Conservation (phyloP, 2,329 filamentous ascomycete species). For the Cordyceps javanica region DNA sequence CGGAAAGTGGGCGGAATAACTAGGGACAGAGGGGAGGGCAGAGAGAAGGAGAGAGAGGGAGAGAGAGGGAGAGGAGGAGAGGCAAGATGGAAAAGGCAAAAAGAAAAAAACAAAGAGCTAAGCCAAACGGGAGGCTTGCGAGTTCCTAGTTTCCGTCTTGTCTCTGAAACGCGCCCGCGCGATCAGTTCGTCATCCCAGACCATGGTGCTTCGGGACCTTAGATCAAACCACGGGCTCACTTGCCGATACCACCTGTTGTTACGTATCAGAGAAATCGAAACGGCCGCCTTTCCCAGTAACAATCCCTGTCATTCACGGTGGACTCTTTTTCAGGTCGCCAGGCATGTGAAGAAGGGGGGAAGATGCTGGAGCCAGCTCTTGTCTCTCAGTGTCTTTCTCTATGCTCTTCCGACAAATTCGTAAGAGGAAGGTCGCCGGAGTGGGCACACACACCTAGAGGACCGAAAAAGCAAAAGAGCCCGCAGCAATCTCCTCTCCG, state of each 20-base stretch:
- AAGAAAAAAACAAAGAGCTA: neutral
- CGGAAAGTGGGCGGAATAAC: neutral
- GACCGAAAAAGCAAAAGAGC: neutral
- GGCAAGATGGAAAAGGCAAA: too few relatives aligned
- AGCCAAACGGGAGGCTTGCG: neutral
- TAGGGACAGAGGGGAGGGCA: too few relatives aligned
- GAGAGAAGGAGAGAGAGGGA: neutral
- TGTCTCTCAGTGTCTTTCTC: neutral
- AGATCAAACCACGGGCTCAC: too few relatives aligned
- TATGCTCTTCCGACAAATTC: neutral
- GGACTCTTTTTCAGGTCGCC: neutral
- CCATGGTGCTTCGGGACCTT: too few relatives aligned
- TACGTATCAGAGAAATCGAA: neutral
- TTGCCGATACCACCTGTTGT: neutral
- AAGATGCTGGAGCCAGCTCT: neutral
- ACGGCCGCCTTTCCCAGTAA: neutral
- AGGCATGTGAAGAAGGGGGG: slow-evolving; percentile 10
- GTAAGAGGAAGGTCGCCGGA: neutral
- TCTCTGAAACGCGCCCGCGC: neutral
- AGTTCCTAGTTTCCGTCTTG: neutral
- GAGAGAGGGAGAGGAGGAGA: too few relatives aligned
- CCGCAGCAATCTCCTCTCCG: neutral
- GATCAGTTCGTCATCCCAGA: neutral
- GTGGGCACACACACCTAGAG: neutral
- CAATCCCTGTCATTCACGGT: neutral